Base-by-base conservation (phyloP, 306 rosid species). In the Medicago ruthenica region DNA sequence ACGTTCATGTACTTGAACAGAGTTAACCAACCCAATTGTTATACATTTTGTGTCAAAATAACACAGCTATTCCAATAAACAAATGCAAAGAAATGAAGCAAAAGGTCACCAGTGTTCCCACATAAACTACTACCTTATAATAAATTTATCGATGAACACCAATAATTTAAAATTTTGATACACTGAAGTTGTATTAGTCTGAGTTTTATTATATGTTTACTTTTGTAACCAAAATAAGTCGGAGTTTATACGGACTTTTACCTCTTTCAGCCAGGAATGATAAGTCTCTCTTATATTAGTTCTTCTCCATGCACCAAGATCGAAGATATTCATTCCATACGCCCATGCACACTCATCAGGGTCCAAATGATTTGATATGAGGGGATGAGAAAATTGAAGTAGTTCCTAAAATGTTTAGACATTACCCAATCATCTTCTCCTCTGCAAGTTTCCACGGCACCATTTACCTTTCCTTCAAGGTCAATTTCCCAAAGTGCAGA, bases 281-380 rank as follows among this genome's bases (percentile, higher is more conserved):
- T 85, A 85, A 0, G 77, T 82, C 58, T 82, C 84, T 73, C 80
- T 72, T 67, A 82, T 75, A 72, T 79, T 54, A 37, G 86, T 76
- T 45, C 45, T 76, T 73, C 88, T 85, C 88, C 88, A 85, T 53
- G 84, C 76, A 61, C 47, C 48, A 64, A 85, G 78, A 79, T 85
- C 88, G 69, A 85, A 85, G 44, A 85, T 74, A 79, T 85, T 85
- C 88, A 85, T 85, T 53, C 88, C 88, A 79, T 85, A 85, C 39
- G 88, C 88, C 88, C 88, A 85, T 9, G 88, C 88, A 79, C 88
- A 85, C 84, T 82, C 88, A 4, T 85, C 65, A 62, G 88, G 88
- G 64, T 85, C 68, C 80, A 85, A 82, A 72, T 82, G 16, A 34
- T 69, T 55, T 55, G 77, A 68, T 37, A 85, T 50, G 34, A 85